phyloP scores from a whole-genome alignment of 2,329 filamentous ascomycete genomes.

The Sordariomycetes sp. region DNA sequence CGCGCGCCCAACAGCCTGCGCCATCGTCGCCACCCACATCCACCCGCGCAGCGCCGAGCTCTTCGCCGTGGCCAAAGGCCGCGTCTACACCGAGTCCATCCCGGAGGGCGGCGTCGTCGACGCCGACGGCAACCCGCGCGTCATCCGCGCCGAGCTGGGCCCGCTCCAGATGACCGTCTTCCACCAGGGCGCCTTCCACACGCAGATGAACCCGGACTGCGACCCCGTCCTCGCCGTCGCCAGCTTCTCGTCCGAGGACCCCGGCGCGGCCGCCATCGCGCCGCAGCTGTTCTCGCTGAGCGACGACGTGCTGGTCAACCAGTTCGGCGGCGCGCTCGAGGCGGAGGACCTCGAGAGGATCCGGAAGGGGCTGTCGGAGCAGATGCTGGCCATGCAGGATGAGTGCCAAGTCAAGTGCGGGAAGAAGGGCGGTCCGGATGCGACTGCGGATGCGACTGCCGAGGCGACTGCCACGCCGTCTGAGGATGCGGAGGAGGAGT shows the following conservation, averaged over 20 bases:
- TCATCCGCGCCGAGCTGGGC: neutral
- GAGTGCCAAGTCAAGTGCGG: too few relatives aligned
- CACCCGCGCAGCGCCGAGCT: slow-evolving; percentile 33
- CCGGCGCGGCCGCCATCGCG: neutral
- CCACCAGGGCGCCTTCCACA: neutral
- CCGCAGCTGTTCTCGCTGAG: neutral
- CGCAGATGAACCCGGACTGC: neutral
- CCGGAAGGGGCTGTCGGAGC: too few relatives aligned
- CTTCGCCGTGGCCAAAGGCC: slow-evolving; percentile 28
- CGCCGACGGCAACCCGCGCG: neutral
- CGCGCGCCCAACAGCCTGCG: neutral
- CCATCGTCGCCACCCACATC: slow-evolving; percentile 18
- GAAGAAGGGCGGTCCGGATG: too few relatives aligned
- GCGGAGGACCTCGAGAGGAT: too few relatives aligned
- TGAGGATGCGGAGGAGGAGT: too few relatives aligned
- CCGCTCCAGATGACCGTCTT: neutral
- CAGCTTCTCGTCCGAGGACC: neutral
- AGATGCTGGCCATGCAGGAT: too few relatives aligned
- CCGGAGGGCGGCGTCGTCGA: slow-evolving; percentile 15
- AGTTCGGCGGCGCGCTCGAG: neutral
- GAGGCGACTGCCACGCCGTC: too few relatives aligned
- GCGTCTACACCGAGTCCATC: slow-evolving; percentile 27
- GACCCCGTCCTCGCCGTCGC: neutral
- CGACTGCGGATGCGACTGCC: too few relatives aligned
- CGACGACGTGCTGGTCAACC: neutral